Evolutionary conservation across 129 eudicot genomes (phyloP).

Genomic region (Deinandra increscens): DNA sequence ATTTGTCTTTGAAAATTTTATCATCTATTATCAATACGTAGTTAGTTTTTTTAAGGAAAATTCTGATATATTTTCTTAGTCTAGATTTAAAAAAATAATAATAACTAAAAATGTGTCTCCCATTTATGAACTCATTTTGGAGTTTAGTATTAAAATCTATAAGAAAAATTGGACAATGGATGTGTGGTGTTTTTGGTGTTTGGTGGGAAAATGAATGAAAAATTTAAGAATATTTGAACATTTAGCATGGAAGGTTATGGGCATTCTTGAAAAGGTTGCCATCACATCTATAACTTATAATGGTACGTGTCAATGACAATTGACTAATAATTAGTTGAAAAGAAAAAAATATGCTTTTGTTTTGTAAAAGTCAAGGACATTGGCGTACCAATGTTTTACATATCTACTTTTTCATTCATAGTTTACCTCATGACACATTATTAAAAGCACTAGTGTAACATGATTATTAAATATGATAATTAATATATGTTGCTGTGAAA

Average conservation of each 20-base stretch:
- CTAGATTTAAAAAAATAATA: not conserved
- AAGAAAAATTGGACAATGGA: conserved; percentile 15
- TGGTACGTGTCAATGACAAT: conserved; percentile 33
- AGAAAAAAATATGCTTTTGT: conserved; percentile 4
- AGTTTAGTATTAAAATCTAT: conserved; percentile 26
- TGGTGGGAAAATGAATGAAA: conserved; percentile 41
- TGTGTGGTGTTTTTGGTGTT: conserved; percentile 36
- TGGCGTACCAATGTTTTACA: conserved; percentile 24
- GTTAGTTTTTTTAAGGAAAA: not conserved
- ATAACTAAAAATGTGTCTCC: not conserved
- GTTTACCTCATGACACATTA: not conserved
- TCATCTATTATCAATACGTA: not conserved
- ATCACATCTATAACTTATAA: conserved; percentile 33
- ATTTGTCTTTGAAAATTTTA: not conserved
- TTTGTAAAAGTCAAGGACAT: conserved; percentile 18
- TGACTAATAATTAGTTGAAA: conserved; percentile 32
- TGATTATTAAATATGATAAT: no score
- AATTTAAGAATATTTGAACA: conserved; percentile 35
- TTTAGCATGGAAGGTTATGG: conserved; percentile 34
- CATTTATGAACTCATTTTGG: conserved; percentile 26
- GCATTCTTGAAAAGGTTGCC: conserved; percentile 49
- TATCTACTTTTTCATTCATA: conserved; percentile 15
- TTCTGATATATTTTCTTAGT: not conserved
- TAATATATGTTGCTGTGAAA: no score
- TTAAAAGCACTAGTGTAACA: not conserved